Base-by-base conservation (phyloP, 305 asterid genomes). In the Euphrasia arctica region DNA sequence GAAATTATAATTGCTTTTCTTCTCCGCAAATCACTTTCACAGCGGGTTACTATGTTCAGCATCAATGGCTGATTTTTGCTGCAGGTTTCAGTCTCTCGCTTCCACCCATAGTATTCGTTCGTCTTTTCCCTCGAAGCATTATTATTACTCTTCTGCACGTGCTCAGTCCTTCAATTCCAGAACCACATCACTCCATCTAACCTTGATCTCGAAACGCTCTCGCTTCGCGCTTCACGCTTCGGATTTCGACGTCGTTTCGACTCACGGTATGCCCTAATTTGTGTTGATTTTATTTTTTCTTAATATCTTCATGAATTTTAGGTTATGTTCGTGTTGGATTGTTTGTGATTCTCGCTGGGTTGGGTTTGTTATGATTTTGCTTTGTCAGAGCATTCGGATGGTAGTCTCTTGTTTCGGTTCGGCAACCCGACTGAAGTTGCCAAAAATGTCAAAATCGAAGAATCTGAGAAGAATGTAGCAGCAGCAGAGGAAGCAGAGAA, bases 361-460 rank as follows among this genome's bases (percentile, higher is more conserved):
- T 79, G 61, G 55, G 27, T 51, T 51, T 22, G 9, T 75, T 55
- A 58, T 9, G 74, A 51, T 18, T 18, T 18, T 18, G 22, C 22
- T 18, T 18, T 76, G 87, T 80, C 83, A 91, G 98, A 87, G 78
- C 81, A 77, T 76, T 65, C 83, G 29, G 98, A 91, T 76, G 97
- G 96, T 10, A 89, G 91, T 74, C 1, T 87, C 12, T 43, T 84
- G 77, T 91, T 87, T 78, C 82, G 87, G 74, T 91, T 91, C 74
- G 95, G 93, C 73, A 84, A 89, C 56, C 88, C 85, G 2, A 73
- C 71, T 43, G 83, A 85, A 70, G 66, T 76, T 63, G 72, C 61
- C 5, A 72, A 80, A 72, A 76, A 75, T 70, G 79, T 62, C 36
- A 72, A 64, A 60, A 18, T 47, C 60, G 79, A 74, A 79, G 79